These are phyloP conservation scores for Monilinia fructicola DNA, from an alignment of 2,329 filamentous ascomycete genomes.

Conservation along the genomic window DNA sequence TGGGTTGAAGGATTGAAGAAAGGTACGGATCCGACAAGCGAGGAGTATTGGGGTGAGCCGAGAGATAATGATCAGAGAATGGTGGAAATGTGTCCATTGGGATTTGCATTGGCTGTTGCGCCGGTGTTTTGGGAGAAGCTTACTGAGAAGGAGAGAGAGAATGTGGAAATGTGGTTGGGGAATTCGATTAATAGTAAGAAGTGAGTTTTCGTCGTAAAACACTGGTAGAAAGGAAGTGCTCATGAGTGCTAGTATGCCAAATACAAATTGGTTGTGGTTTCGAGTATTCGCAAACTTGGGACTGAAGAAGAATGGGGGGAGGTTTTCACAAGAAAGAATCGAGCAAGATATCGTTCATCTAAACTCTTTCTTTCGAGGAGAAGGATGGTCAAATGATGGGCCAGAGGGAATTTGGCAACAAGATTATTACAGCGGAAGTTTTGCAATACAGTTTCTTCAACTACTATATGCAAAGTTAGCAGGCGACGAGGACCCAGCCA, in stretches of 20 bases:
- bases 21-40: conserved; percentile 67
- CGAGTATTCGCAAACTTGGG: conserved; percentile 81
- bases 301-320: conserved; percentile 70
- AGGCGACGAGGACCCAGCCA: conserved; percentile 62
- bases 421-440: conserved; percentile 82
- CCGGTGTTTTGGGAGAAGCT: conserved; percentile 52
- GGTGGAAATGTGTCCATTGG: conserved; percentile 82
- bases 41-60: conserved; percentile 76
- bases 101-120: conserved; percentile 71
- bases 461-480: conserved; percentile 73
- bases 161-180: conserved; percentile 70
- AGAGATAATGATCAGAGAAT: conserved; percentile 77
- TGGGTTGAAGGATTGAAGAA: conserved; percentile 70
- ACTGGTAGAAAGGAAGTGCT: conserved; percentile 1
- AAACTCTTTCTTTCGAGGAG: conserved; percentile 78
- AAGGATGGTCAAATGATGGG: conserved; percentile 80
- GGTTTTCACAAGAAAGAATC: conserved; percentile 66
- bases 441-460: conserved; percentile 79
- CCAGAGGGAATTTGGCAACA: conserved; percentile 78
- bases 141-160: conserved; percentile 58
- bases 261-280: conserved; percentile 75
- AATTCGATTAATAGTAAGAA: conserved; percentile 77
- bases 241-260: conserved; percentile 66
- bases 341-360: conserved; percentile 75
- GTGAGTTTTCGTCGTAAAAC: conserved; percentile 40